Percentiles rank a stretch among this genome's conserved stretches.
These are phyloP conservation scores for Fusarium liriodendri DNA, from an alignment of 2,329 filamentous ascomycete species.

Conservation along the genomic window DNA sequence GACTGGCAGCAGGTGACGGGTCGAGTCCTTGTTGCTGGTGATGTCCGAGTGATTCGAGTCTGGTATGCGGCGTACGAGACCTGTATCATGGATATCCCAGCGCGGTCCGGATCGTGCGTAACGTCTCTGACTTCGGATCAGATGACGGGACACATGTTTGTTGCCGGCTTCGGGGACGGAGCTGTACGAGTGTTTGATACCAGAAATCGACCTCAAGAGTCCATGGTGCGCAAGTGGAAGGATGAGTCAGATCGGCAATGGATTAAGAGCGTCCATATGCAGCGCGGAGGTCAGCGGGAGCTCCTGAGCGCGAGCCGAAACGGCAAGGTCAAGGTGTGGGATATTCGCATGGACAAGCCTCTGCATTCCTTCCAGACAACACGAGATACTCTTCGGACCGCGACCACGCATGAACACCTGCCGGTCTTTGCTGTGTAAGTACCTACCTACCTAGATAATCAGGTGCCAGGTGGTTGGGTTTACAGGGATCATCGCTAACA, in stretches of 20 bases:
- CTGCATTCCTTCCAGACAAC: constrained; percentile 81
- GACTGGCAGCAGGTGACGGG: constrained; percentile 99
- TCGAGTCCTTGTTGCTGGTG: constrained; percentile 92
- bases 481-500: constrained; percentile 42
- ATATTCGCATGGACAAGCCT: constrained; percentile 86
- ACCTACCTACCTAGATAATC: constrained; percentile 48
- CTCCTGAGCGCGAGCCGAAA: constrained; percentile 90
- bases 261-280: constrained; percentile 97
- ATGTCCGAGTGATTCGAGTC: constrained; percentile 93
- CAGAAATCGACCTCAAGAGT: constrained; percentile 82
- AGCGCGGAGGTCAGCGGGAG: constrained; percentile 92
- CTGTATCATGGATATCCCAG: constrained; percentile 92
- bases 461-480: not conserved
- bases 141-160: constrained; percentile 96
- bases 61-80: constrained; percentile 97
- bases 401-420: constrained; percentile 95
- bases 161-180: constrained; percentile 96
- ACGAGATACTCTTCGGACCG: constrained; percentile 81
- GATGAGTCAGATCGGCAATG: constrained; percentile 87
- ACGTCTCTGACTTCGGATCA: constrained; percentile 97
- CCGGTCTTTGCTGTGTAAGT: constrained; percentile 94
- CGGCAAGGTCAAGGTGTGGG: constrained; percentile 95
- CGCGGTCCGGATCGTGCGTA: constrained; percentile 93
- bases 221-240: constrained; percentile 97
- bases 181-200: constrained; percentile 95